Conservation (phyloP, 257 asterid genomes). For the Osmanthus fragrans region DNA sequence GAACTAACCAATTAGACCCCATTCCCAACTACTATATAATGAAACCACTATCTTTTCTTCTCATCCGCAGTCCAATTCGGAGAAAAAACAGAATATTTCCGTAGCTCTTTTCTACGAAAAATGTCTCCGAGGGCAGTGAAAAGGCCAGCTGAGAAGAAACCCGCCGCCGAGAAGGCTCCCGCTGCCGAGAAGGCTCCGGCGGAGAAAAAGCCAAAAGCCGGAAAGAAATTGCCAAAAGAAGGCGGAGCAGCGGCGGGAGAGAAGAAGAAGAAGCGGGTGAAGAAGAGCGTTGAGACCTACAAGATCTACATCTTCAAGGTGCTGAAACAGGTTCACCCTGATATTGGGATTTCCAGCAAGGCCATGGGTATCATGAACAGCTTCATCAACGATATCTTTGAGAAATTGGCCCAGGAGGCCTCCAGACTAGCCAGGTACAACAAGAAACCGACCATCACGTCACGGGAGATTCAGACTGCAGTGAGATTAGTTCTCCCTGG, state of each 20-base stretch:
- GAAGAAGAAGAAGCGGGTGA: not conserved
- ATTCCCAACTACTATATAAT: not conserved
- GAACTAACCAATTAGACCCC: not conserved
- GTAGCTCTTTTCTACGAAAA: not conserved
- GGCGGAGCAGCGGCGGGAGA: not conserved
- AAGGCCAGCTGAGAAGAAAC: conserved; percentile 1
- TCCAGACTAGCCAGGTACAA: not conserved
- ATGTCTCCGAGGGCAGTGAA: not conserved
- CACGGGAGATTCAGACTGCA: not conserved
- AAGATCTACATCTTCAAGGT: conserved; percentile 5
- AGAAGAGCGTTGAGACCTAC: not conserved
- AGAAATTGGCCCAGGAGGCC: conserved; percentile 1
- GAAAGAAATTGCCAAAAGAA: not conserved
- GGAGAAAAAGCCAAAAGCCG: not conserved
- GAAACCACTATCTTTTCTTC: too few relatives aligned
- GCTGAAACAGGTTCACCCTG: conserved; percentile 3
- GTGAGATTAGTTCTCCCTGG: conserved; percentile 1
- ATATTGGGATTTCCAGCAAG: not conserved
- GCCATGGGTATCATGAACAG: conserved; percentile 5
- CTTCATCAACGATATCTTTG: not conserved
- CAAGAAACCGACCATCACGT: not conserved
- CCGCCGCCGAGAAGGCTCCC: not conserved
- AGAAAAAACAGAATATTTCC: not conserved
- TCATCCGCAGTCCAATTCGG: not conserved
- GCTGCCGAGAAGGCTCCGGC: not conserved